Base-by-base conservation (phyloP, 169 alveolate genomes). In the Eimeria sp. region DNA sequence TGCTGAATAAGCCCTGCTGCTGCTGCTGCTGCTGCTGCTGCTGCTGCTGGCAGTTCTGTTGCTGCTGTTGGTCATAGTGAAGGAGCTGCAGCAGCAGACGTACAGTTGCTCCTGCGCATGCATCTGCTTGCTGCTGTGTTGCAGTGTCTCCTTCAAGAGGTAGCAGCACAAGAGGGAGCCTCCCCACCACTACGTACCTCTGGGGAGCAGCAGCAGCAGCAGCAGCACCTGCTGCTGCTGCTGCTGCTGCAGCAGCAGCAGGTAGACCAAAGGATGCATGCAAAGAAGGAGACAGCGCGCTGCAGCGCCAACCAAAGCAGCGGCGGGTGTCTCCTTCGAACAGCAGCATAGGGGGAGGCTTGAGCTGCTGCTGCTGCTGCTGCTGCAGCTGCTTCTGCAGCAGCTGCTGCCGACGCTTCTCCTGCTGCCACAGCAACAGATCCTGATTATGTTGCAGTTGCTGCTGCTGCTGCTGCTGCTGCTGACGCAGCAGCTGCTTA, bases 271-370 rank as follows among this genome's bases (percentile, higher is more conserved):
- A 6, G 5, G 30, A 20, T 14, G 82, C 82, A 72, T 4, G 49
- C 14, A 43, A 14, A 4, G 82, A 22, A 30, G 82, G 82, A 43
- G 82, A 22, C 30, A 72, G 82, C 22, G 82, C 82, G 27, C 82
- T 72, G 82, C 82, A 22, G 43, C 82, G 82, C 82, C 82, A 72
- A 43, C 82, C 82, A 43, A 14, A 72, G 27, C 82, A n/a, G 27
- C 7, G 14, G 82, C 82, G 82, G 16, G 30, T 13, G 45, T 72
- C 82, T 14, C 82, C 82, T 14, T 72, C 82, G 27, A 72, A 22
- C 49, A 72, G 82, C 82, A 72, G 45, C 40, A 18, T 14, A 13
- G 82, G 82, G 45, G 82, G 82, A 72, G 40, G 40, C 40, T 34
- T 34, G 40, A 0, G 40, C 40, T 34, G 40, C 40, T 34, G 40